Evolutionary conservation across 2,329 filamentous ascomycete genomes (phyloP).

Genomic region (Coniochaeta sp.): DNA sequence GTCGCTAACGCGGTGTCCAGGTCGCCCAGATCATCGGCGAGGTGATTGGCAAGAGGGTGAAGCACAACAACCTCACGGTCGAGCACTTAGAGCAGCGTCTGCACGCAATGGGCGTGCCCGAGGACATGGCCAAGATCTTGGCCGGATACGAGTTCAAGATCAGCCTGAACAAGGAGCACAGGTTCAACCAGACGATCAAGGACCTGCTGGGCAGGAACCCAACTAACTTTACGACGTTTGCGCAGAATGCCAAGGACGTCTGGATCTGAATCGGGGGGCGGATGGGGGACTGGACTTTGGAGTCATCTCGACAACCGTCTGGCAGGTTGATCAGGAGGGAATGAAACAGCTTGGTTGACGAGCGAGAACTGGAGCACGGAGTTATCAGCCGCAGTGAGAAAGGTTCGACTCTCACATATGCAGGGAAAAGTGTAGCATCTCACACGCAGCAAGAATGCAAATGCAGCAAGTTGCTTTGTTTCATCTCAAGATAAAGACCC

Average conservation of each 20-base stretch:
- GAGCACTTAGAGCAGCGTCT: constrained; percentile 18
- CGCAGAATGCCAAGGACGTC: constrained; percentile 13
- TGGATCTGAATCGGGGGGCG: constrained; percentile 9
- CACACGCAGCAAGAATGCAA: no score
- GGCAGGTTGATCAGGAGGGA: no score
- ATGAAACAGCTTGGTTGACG: no score
- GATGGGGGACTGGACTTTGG: neutral
- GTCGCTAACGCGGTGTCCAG: constrained; percentile 11
- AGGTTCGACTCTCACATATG: no score
- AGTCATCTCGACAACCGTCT: no score
- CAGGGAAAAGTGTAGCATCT: no score
- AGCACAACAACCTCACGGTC: constrained; percentile 24
- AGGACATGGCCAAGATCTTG: constrained; percentile 23
- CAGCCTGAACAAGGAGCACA: constrained; percentile 25
- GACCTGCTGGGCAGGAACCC: constrained; percentile 25
- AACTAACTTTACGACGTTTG: constrained; percentile 20
- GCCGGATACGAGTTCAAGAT: constrained; percentile 23
- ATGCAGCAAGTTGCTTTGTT: no score
- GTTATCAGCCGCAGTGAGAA: no score
- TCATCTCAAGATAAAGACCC: no score
- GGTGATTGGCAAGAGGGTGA: constrained; percentile 22
- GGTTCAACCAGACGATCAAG: constrained; percentile 24
- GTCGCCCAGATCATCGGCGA: constrained; percentile 25
- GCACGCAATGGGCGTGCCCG: constrained; percentile 18
- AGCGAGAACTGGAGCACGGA: no score